Evolutionary conservation across 768 basidiomycete species (phyloP), one percentile per base, ranked within the genome.

Genomic region (Guyanaporus albipodus): DNA sequence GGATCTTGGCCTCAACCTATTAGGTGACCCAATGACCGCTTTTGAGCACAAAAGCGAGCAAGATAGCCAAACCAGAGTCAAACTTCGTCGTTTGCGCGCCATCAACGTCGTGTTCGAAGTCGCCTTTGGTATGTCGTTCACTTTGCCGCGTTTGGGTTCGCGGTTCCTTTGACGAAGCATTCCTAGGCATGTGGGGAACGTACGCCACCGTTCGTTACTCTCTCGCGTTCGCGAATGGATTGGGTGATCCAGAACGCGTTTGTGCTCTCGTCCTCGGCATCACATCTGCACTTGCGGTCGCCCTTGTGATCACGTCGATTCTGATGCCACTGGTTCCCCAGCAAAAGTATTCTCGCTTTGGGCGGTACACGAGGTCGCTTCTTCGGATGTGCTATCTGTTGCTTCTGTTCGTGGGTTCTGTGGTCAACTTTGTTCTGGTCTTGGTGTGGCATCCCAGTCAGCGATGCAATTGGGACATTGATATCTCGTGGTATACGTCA

Each of bases 141-240:
- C 26, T 19, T 26, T 41, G 22, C 8, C 31, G 14, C 22, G 22
- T 42, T 36, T 63, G 7, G 28, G 27, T 39, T 42, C 15, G 7
- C 35, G 7, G 4, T 17, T 18, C 15, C 37, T 49, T 17, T 49
- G 23, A 4, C 35, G 18, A 10, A 21, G 18, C 32, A 9, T 41
- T 12, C 11, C 2, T 44, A 85, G 83, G 68, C 49, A 61, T 60
- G 23, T 89, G 85, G 82, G 74, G 78, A 22, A 59, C 70, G 8
- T 88, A 85, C 61, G 82, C 75, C 50, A 71, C 76, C 6, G 61
- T 80, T 42, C 81, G 85, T 35, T 90, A 88, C 60, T 82, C 76
- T 55, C 56, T 87, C 10, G 80, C 83, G 4, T 83, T 75, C 54
- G 67, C 67, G 5, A 73, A 74, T 37, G 66, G 67, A 46, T 64